These are phyloP conservation scores for Alternaria solani DNA, from an alignment of 2,329 filamentous ascomycete genomes.

Conservation along the genomic window DNA sequence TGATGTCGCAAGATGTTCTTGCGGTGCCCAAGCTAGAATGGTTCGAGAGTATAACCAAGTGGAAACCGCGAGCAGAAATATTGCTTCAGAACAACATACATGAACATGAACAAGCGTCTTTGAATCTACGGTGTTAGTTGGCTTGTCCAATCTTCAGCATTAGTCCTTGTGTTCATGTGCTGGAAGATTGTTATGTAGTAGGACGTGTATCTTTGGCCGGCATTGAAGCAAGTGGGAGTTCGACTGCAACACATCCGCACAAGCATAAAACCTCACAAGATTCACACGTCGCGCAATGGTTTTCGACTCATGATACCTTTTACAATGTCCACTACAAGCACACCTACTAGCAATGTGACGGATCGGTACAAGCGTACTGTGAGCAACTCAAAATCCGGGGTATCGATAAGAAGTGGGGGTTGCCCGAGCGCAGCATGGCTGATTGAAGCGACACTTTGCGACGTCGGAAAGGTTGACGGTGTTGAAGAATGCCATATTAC, in stretches of 20 bases:
- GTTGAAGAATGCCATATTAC: neutral
- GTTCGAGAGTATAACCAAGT: too few species aligned
- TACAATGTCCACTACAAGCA: neutral
- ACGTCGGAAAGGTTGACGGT: neutral
- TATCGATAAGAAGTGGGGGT: constrained; percentile 36
- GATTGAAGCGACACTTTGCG: neutral
- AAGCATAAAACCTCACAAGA: neutral
- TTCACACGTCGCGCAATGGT: neutral
- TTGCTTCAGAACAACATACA: too few species aligned
- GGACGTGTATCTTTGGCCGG: too few species aligned
- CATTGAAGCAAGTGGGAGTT: neutral
- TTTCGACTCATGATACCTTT: neutral
- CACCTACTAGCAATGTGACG: constrained; percentile 11
- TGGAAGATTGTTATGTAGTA: too few species aligned
- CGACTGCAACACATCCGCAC: neutral
- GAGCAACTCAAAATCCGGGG: constrained; percentile 38
- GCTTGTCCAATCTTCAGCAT: too few species aligned
- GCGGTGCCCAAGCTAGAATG: too few species aligned
- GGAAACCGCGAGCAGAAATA: too few species aligned
- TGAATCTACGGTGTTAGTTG: too few species aligned
- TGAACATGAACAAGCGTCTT: too few species aligned
- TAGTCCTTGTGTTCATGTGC: too few species aligned
- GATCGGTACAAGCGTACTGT: constrained; percentile 41
- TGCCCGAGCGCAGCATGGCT: constrained; percentile 22
- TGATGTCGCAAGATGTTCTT: too few species aligned